A percentile compares a stretch with the other conserved stretches of the same genome.
Evolutionary conservation across 495 filamentous ascomycete species (phyloP).

Genomic region (Pyrenula massariospora): DNA sequence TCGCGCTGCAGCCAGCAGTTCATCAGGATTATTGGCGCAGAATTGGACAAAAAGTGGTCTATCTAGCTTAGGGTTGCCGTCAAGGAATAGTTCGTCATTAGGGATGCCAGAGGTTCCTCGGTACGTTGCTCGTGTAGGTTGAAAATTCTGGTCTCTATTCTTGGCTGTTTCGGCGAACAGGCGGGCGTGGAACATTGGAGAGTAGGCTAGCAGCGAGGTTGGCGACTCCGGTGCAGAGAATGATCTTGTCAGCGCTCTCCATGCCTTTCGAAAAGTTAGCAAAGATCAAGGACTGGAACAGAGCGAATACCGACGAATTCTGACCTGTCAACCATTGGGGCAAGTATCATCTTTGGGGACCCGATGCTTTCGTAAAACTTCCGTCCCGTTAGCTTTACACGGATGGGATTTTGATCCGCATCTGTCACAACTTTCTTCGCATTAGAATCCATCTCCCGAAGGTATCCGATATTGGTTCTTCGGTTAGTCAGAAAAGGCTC

Average conservation of each 20-base stretch:
- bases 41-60: constrained; percentile 93
- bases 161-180: constrained; percentile 64
- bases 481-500: background rate
- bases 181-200: constrained; percentile 89
- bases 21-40: constrained; percentile 78
- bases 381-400: constrained; percentile 61
- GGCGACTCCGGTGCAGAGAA: constrained; percentile 58
- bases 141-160: constrained; percentile 67
- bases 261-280: constrained; percentile 49
- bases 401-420: background rate
- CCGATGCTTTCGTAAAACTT: constrained; percentile 91
- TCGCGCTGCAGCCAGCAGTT: constrained; percentile 63
- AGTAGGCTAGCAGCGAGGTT: constrained; percentile 63
- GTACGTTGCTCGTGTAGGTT: constrained; percentile 41
- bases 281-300: background rate
- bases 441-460: background rate
- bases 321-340: constrained; percentile 96
- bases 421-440: background rate
- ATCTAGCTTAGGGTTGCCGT: constrained; percentile 74
- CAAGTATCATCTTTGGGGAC: constrained; percentile 77
- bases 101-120: constrained; percentile 16
- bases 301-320: constrained; percentile 63
- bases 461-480: background rate
- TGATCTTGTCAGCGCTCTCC: constrained; percentile 88
- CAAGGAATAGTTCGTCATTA: constrained; percentile 39